These are phyloP conservation scores for Aspergillus egyptiacus DNA, from an alignment of 495 filamentous ascomycete species.

Conservation along the genomic window DNA sequence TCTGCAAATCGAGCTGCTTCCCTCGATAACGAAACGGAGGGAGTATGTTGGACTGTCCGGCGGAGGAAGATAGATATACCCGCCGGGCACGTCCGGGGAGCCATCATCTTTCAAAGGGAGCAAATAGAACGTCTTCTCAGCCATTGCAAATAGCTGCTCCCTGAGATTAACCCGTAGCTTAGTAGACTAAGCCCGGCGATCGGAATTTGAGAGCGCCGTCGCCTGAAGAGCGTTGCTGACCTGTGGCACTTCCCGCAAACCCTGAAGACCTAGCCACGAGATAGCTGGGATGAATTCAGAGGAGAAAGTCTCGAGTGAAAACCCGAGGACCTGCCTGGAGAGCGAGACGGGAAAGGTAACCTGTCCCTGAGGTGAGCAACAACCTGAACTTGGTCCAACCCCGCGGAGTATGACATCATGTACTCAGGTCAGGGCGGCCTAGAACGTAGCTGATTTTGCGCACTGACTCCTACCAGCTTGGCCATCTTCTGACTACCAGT, in stretches of 20 bases:
- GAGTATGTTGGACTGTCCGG: constrained; percentile 63
- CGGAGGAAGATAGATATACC: constrained; percentile 86
- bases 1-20: constrained; percentile 90
- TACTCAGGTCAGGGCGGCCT: background rate
- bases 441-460: constrained; percentile 6
- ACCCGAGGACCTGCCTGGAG: background rate
- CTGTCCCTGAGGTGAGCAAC: constrained; percentile 18
- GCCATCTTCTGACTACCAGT: constrained; percentile 2
- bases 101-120: constrained; percentile 88
- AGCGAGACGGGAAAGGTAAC: background rate
- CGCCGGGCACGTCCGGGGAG: constrained; percentile 80
- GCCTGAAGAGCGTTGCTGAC: background rate
- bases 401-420: constrained; percentile 24
- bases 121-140: constrained; percentile 61
- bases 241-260: background rate
- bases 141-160: constrained; percentile 21
- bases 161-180: background rate
- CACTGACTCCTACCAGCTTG: background rate
- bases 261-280: background rate
- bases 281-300: background rate
- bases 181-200: background rate
- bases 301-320: background rate
- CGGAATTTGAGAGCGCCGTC: constrained; percentile 1
- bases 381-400: constrained; percentile 7
- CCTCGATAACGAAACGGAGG: constrained; percentile 89